A percentile compares a stretch with the other conserved stretches of the same genome.
Evolutionary conservation across 805 yeast genomes (phyloP).

Genomic region (Millerozyma acaciae): DNA sequence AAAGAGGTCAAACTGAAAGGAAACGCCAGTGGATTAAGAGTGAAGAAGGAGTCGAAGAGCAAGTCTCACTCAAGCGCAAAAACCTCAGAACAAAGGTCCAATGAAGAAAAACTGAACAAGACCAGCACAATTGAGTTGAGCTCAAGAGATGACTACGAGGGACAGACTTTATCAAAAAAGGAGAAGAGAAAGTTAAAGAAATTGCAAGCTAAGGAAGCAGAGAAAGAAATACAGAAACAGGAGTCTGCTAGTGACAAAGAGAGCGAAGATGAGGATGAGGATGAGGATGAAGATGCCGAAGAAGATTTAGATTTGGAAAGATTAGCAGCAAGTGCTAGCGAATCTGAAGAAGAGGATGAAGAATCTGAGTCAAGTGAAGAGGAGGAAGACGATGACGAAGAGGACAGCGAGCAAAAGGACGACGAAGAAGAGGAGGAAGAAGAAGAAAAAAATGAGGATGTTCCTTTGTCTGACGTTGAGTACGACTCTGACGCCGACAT

Average conservation of each 20-base stretch:
- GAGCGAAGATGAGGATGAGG: conserved; percentile 43
- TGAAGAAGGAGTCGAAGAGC: too few species aligned
- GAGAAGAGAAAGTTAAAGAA: conserved; percentile 60
- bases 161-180: conserved; percentile 55
- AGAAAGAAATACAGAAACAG: conserved; percentile 26
- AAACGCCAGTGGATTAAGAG: too few species aligned
- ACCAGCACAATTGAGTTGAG: conserved; percentile 13
- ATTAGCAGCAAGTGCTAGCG: conserved; percentile 54
- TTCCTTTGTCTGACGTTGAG: conserved; percentile 87
- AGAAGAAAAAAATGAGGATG: conserved; percentile 69
- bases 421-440: conserved; percentile 55
- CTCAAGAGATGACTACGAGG: conserved; percentile 44
- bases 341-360: conserved; percentile 33
- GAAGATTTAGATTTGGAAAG: conserved; percentile 46
- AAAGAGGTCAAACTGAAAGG: too few species aligned
- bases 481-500: conserved; percentile 92
- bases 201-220: conserved; percentile 25
- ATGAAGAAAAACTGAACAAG: conserved; percentile 10
- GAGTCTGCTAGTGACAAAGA: conserved; percentile 28
- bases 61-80: too few species aligned
- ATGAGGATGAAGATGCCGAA: conserved; percentile 35
- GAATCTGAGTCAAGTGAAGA: conserved; percentile 31
- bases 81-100: conserved; percentile 8
- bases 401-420: conserved; percentile 46
- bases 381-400: conserved; percentile 41